Evolutionary conservation across 331 rosid genomes (phyloP), one percentile per base, ranked within the genome.

Genomic region (Phaseolus coccineus): DNA sequence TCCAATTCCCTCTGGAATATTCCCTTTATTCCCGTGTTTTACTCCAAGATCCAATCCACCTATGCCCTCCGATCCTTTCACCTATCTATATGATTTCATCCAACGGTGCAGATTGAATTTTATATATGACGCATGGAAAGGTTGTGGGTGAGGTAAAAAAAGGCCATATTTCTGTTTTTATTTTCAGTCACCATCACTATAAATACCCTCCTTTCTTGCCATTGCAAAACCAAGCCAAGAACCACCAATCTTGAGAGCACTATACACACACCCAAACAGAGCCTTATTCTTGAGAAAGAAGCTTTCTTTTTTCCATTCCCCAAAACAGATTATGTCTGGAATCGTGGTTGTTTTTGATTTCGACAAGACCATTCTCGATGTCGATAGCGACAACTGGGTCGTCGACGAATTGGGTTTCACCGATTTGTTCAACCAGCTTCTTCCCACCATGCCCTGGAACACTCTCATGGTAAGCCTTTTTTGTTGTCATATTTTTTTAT

Each of bases 361-460:
- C 46, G 98, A 91, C 81, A 93, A 89, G 87, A 93, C 98, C 35
- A 90, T 93, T 0, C 74, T 91, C 13, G 92, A 93, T 57, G 80
- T 84, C 8, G 98, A 93, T 10, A 85, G 95, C 48, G 97, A 88
- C 63, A 91, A 93, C 1, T 93, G 93, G 97, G 92, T 90, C n/a
- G 61, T 91, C 10, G 97, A 93, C 5, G 95, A 85, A 46, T 82
- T 93, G 65, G 94, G 92, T 48, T 84, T 81, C 44, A 88, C 92
- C 0, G 93, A 90, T 58, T 84, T 87, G 83, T 93, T 88, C 92
- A 86, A 88, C 25, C 62, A 82, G 1, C 90, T 93, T 24, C 92
- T 85, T 74, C 93, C 92, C 5, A 86, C 93, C 77, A 87, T 90
- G 95, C 92, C 95, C 3, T 93, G 92, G 95, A 93, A 93, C 81